Conservation (phyloP, 2,329 filamentous ascomycete species). For the Colletotrichum tofieldiae region DNA sequence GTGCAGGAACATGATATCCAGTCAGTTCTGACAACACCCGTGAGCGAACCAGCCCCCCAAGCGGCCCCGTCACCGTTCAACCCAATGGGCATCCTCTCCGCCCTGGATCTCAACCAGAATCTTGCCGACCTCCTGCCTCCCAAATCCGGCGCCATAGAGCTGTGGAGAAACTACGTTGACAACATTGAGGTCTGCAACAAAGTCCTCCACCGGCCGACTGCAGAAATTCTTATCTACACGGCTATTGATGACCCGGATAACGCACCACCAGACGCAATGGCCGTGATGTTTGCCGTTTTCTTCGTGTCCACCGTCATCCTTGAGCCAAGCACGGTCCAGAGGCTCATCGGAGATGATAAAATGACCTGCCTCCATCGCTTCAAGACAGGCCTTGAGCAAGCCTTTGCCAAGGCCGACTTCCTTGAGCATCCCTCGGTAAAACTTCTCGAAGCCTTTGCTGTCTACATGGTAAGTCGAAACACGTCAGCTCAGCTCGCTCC, state of each 20-base stretch:
- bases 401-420: slow-evolving; percentile 57
- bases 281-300: slow-evolving; percentile 66
- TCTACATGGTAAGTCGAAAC: slow-evolving; percentile 54
- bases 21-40: slow-evolving; percentile 43
- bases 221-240: slow-evolving; percentile 53
- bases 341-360: slow-evolving; percentile 46
- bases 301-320: slow-evolving; percentile 62
- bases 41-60: slow-evolving; percentile 1
- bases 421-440: slow-evolving; percentile 56
- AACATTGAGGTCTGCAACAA: slow-evolving; percentile 50
- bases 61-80: slow-evolving; percentile 48
- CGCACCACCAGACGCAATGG: slow-evolving; percentile 50
- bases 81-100: slow-evolving; percentile 53
- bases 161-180: slow-evolving; percentile 52
- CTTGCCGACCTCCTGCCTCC: slow-evolving; percentile 46
- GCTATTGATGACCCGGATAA: slow-evolving; percentile 49
- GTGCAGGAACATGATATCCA: slow-evolving; percentile 45
- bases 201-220: slow-evolving; percentile 50
- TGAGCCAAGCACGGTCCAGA: slow-evolving; percentile 53
- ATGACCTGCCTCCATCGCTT: slow-evolving; percentile 48
- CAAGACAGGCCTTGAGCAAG: slow-evolving; percentile 55
- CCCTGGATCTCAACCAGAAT: slow-evolving; percentile 41
- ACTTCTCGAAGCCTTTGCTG: slow-evolving; percentile 54
- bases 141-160: slow-evolving; percentile 47
- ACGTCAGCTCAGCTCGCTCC: neutral